A percentile compares a stretch with the other conserved stretches of the same genome.
Evolutionary conservation across 305 asterid genomes (phyloP).

Genomic region (Salvia sclarea): DNA sequence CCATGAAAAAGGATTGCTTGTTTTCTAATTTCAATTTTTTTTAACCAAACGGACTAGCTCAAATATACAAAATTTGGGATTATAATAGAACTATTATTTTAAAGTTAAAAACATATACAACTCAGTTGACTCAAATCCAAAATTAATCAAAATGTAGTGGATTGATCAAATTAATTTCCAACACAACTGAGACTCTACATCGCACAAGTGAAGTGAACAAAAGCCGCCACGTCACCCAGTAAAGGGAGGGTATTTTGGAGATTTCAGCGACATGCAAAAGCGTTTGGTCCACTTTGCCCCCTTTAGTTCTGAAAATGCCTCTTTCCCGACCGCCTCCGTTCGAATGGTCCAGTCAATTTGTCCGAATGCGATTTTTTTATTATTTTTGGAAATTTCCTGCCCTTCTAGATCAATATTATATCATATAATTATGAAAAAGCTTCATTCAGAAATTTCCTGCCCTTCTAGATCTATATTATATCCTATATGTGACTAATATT

Average conservation of each 20-base stretch:
- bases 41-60: no score
- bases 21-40: no score
- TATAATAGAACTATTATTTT: no score
- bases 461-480: slow-evolving; percentile 9
- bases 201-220: no score
- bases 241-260: slow-evolving; percentile 26
- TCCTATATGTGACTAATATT: slow-evolving; percentile 3
- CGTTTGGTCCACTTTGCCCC: slow-evolving; percentile 31
- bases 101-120: no score
- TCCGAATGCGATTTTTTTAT: slow-evolving; percentile 21
- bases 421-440: not conserved
- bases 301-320: slow-evolving; percentile 21
- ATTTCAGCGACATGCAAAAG: not conserved
- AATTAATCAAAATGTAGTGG: no score
- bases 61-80: no score
- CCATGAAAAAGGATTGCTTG: no score
- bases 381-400: not conserved
- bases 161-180: no score
- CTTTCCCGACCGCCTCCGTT: slow-evolving; percentile 30
- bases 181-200: no score
- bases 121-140: no score
- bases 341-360: slow-evolving; percentile 35
- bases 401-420: slow-evolving; percentile 10
- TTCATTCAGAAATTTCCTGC: not conserved
- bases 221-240: slow-evolving; percentile 29